Evolutionary conservation across 306 rosid genomes (phyloP).

Genomic region (Mimosa bimucronata): DNA sequence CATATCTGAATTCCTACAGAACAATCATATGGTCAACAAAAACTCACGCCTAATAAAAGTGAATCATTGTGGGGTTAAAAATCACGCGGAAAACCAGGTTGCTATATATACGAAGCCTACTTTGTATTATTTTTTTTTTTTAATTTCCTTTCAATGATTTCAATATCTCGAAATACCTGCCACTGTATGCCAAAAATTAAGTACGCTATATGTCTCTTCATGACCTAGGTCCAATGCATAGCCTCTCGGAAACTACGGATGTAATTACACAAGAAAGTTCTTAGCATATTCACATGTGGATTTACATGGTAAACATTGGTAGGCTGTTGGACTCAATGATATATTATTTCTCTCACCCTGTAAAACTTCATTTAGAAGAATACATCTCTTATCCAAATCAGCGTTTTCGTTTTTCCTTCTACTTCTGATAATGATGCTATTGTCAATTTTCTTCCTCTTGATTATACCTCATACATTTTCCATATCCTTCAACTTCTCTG

Average conservation of each 20-base stretch:
- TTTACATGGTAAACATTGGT: background rate
- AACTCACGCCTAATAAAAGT: background rate
- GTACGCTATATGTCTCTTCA: no score
- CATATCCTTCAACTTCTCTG: constrained; percentile 34
- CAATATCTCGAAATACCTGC: background rate
- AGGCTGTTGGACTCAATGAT: no score
- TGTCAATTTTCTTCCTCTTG: constrained; percentile 29
- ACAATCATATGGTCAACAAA: background rate
- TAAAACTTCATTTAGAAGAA: background rate
- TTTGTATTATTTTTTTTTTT: no score
- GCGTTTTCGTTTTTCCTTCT: background rate
- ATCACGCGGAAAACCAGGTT: background rate
- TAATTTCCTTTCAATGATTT: background rate
- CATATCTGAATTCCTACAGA: background rate
- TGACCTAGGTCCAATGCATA: background rate
- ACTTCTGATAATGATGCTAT: background rate
- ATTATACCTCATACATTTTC: constrained; percentile 28
- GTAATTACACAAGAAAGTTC: background rate
- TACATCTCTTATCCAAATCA: background rate
- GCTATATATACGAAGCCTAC: background rate
- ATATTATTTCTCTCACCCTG: no score
- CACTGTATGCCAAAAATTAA: no score
- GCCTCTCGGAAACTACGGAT: background rate
- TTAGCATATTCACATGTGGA: background rate
- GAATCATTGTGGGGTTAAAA: background rate